Evolutionary conservation across 2,329 filamentous ascomycete genomes (phyloP).

Genomic region (Aureobasidium sp.): DNA sequence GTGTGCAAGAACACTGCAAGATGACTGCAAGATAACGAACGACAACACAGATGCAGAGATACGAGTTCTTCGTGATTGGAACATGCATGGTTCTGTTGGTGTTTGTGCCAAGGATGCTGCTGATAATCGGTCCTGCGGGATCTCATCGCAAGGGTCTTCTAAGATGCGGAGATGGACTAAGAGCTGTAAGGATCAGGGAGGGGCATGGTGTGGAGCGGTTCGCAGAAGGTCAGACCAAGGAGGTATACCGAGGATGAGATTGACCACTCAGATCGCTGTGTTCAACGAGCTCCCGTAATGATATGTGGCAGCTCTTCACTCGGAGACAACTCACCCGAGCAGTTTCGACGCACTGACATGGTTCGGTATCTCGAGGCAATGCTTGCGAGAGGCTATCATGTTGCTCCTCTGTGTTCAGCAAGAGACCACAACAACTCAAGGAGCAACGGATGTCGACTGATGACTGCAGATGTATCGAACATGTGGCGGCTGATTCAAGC

Average conservation of each 20-base stretch:
- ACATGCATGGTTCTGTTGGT: background rate
- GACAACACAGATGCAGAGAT: background rate
- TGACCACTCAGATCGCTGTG: background rate
- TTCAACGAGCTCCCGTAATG: background rate
- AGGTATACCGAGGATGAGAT: background rate
- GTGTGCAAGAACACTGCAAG: background rate
- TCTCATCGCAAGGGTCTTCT: background rate
- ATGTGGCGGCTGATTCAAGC: background rate
- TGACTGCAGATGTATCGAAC: background rate
- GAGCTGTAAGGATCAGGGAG: background rate
- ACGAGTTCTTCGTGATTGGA: background rate
- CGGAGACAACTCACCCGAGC: constrained; percentile 5
- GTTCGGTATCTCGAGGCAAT: background rate
- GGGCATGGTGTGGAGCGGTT: background rate
- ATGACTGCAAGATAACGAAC: background rate
- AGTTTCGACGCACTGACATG: background rate
- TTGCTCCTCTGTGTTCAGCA: background rate
- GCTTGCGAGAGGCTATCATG: background rate
- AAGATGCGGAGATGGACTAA: background rate
- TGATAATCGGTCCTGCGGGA: background rate
- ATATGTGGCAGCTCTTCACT: background rate
- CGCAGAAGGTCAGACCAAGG: background rate
- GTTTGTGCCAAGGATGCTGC: background rate
- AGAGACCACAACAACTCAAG: background rate
- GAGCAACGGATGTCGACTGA: background rate